Evolutionary conservation across 75 land plant species (phyloP), one percentile per base, ranked within the genome.

Genomic region (Pinus tabuliformis): DNA sequence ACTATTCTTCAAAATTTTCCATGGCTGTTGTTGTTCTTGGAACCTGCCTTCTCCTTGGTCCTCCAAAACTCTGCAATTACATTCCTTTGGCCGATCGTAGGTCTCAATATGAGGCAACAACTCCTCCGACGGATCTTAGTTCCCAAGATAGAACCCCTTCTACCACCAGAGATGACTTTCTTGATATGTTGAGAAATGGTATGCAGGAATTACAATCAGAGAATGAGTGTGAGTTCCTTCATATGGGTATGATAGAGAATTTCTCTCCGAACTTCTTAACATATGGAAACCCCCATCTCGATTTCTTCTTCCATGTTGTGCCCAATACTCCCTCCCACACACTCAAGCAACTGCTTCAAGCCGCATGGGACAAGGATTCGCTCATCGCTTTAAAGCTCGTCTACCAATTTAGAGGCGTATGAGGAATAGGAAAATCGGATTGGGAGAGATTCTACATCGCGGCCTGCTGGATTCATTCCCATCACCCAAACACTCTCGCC

Each of bases 241-340:
- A n/a, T 59, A 59, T n/a, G 61, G 61, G n/a, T 0, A 12, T 3
- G 26, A 93, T 92, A 22, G 95, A 91, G 77, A 93, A 93, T 78
- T 4, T 1, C 1, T 91, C 96, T 26, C 76, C 90, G 1, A 94
- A 95, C 11, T 89, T 77, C 57, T 76, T 81, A 5, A 80, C 89
- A 36, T 73, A 86, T 16, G 89, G 92, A 8, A 82, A 86, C 59
- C 82, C 92, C 72, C 88, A 87, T 74, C 83, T 94, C 12, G 90
- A 93, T 89, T 26, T 91, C 79, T 91, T 93, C 86, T 91, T 89
- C 87, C 90, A 89, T 12, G 86, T 92, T 21, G 90, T 93, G 17
- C 94, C 94, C 15, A 61, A 76, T 77, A 93, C 88, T 3, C 82
- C 80, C 0, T 3, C 81, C 2, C 59, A 64, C 9, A 63, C 22